Conservation (phyloP, 1,284 basidiomycete genomes). For the Mycena sp. region DNA sequence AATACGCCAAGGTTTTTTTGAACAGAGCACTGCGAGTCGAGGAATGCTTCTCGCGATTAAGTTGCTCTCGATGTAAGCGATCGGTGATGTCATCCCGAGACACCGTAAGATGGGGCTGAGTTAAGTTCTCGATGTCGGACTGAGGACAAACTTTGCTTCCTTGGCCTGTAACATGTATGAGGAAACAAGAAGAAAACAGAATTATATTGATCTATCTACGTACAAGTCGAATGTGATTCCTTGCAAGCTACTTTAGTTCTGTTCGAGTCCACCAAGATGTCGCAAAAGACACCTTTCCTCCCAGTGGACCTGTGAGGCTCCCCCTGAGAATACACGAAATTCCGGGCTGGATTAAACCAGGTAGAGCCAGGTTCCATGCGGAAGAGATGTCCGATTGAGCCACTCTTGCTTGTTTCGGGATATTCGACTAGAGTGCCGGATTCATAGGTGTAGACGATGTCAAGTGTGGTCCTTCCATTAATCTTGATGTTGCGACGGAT, state of each 20-base stretch:
- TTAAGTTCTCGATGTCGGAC: not conserved
- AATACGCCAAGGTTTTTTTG: not conserved
- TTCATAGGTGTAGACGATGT: not conserved
- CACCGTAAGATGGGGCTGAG: not conserved
- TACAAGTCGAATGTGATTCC: not conserved
- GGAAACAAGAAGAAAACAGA: not conserved
- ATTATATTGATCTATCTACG: not conserved
- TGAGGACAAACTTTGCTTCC: not conserved
- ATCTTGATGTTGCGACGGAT: not conserved
- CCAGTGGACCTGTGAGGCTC: not conserved
- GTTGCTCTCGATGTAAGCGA: not conserved
- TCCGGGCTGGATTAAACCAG: not conserved
- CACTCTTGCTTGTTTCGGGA: not conserved
- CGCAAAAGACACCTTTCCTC: not conserved
- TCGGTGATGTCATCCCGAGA: not conserved
- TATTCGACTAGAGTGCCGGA: not conserved
- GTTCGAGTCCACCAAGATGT: not conserved
- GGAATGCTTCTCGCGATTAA: not conserved
- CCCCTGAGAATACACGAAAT: slow-evolving; percentile 2
- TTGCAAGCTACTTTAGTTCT: not conserved
- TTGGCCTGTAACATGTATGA: not conserved
- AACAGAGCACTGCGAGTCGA: not conserved
- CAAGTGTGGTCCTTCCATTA: not conserved
- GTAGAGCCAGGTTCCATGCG: not conserved
- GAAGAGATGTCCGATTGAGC: not conserved